Percentiles rank a stretch among this genome's conserved stretches.
Conservation (phyloP, 345 rosid genomes). For the Hibiscus tridactylites region DNA sequence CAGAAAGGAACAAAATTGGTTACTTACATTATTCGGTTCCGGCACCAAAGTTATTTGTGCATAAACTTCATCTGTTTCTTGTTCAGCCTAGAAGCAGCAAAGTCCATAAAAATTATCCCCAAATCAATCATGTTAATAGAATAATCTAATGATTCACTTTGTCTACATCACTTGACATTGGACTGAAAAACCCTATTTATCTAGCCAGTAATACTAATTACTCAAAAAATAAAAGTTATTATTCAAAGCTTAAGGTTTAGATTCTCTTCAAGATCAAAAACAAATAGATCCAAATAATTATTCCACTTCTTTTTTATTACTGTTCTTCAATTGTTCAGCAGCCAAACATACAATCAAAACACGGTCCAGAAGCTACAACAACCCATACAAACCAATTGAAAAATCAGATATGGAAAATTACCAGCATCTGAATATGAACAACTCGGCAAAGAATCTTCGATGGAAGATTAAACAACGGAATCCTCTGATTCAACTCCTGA, state of each 20-base stretch:
- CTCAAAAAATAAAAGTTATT: not conserved
- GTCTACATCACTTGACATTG: not conserved
- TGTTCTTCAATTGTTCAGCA: not conserved
- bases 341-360: not conserved
- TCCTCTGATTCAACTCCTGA: slow-evolving; percentile 62
- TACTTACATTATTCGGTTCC: slow-evolving; percentile 48
- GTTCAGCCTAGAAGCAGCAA: slow-evolving; percentile 64
- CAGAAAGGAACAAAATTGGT: slow-evolving; percentile 5
- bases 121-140: slow-evolving; percentile 8
- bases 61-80: slow-evolving; percentile 93
- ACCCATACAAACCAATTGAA: not conserved
- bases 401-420: slow-evolving; percentile 14
- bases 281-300: not conserved
- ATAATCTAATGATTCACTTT: not conserved
- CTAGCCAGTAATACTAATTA: not conserved
- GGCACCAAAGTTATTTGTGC: slow-evolving; percentile 82
- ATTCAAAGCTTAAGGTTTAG: not conserved
- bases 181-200: not conserved
- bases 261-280: not conserved
- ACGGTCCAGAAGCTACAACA: no score
- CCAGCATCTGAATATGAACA: slow-evolving; percentile 64
- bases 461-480: slow-evolving; percentile 59
- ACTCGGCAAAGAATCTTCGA: slow-evolving; percentile 81
- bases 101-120: slow-evolving; percentile 1
- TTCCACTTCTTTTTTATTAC: not conserved